Base-by-base conservation (phyloP, 768 basidiomycete species). In the Trametes coccinea region DNA sequence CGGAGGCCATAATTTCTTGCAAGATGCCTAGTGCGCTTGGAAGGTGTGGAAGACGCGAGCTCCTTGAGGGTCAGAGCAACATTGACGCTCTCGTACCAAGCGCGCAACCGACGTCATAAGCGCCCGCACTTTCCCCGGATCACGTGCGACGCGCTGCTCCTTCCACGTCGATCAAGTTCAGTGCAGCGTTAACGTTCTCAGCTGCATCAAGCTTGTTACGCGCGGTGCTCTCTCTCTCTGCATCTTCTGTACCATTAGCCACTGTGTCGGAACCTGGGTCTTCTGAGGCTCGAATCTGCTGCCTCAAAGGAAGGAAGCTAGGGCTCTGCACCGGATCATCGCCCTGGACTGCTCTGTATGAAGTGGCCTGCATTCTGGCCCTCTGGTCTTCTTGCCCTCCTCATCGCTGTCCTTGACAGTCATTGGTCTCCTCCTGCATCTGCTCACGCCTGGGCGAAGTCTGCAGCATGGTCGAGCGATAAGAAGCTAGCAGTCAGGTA, bases 1-100 rank as follows among this genome's bases (percentile, higher is more conserved):
- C 74, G 30, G 76, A 79, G 41, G 76, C 75, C 86, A 88, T 88
- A 50, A n/a, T 57, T 56, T 50, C 13, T 11, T 37, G 34, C 34
- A 22, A 22, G 34, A 43, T 13, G 5, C n/a, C n/a, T n/a, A 43
- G 8, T 43, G 41, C 8, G 13, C 41, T n/a, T 43, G 41, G 14
- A 14, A 16, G 13, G 17, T 33, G 37, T 27, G 34, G 37, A 13
- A 30, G 17, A 56, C 29, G 30, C 11, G 29, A 14, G 29, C 17
- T 22, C 22, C 22, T 37, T 16, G 46, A 56, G 47, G 46, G 40
- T 16, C 10, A 53, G 37, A 44, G 40, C 53, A 53, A 43, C 17
- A 53, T 49, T 39, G 14, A 58, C 39, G 48, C 56, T 29, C 56
- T 13, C 22, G 22, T 22, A 22, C 22, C 22, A 22, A 22, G 22